Evolutionary conservation across 2,329 filamentous ascomycete species (phyloP).

Genomic region (Kalmusia sp.): DNA sequence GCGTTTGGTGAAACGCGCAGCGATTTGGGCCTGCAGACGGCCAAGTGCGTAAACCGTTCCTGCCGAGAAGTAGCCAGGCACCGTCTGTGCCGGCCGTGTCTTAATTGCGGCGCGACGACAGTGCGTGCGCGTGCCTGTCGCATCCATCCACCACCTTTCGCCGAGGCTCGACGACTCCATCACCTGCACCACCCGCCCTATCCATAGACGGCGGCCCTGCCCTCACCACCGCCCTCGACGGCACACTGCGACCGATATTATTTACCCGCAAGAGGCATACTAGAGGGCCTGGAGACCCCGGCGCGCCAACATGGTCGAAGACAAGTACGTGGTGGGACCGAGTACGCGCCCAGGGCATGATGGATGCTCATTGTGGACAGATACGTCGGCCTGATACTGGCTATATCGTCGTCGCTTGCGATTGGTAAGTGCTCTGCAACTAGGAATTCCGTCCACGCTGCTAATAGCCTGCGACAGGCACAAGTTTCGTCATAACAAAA

Average conservation of each 20-base stretch:
- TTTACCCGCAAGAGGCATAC: conserved; percentile 2
- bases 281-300: conserved; percentile 15
- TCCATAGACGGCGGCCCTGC: conserved; percentile 17
- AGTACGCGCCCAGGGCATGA: not conserved
- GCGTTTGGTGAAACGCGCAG: conserved; percentile 47
- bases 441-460: not conserved
- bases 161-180: conserved; percentile 6
- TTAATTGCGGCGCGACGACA: conserved; percentile 1
- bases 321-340: conserved; percentile 44
- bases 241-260: conserved; percentile 1
- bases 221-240: not conserved
- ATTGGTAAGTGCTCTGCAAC: conserved; percentile 37
- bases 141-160: conserved; percentile 6
- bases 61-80: conserved; percentile 1
- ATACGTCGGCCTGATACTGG: conserved; percentile 50
- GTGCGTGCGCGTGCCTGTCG: conserved; percentile 8
- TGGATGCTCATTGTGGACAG: conserved; percentile 39
- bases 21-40: conserved; percentile 26
- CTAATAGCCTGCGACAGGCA: conserved; percentile 62
- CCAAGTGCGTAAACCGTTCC: conserved; percentile 12
- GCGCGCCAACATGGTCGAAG: conserved; percentile 44
- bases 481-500: conserved; percentile 98
- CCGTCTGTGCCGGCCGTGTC: conserved; percentile 6
- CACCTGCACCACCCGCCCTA: conserved; percentile 7
- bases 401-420: conserved; percentile 49